These are phyloP conservation scores for Fusarium piperis DNA, from an alignment of 2,329 filamentous ascomycete species.

Conservation along the genomic window DNA sequence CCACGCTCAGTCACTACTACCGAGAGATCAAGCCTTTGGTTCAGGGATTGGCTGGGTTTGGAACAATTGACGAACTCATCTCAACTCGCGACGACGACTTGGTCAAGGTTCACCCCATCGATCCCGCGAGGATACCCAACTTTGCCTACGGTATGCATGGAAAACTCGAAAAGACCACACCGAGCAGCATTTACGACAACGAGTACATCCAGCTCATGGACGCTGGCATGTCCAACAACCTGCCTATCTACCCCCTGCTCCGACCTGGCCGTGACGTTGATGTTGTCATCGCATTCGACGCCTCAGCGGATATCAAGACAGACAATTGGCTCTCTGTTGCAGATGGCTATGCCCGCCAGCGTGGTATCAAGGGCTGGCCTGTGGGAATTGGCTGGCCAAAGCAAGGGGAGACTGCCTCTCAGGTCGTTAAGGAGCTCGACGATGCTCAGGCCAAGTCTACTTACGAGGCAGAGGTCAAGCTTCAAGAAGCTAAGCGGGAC, in stretches of 20 bases:
- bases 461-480: conserved; percentile 69
- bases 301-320: conserved; percentile 89
- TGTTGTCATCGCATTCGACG: conserved; percentile 91
- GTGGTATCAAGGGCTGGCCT: conserved; percentile 94
- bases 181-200: conserved; percentile 75
- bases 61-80: conserved; percentile 82
- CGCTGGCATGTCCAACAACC: conserved; percentile 97
- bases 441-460: conserved; percentile 69
- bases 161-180: conserved; percentile 78
- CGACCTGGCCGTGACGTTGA: conserved; percentile 90
- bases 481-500: conserved; percentile 67
- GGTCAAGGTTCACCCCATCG: conserved; percentile 92
- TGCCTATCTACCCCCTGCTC: conserved; percentile 94
- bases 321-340: conserved; percentile 97
- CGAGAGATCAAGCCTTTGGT: conserved; percentile 89
- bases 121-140: conserved; percentile 91
- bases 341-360: conserved; percentile 90
- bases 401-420: conserved; percentile 63
- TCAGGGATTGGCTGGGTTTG: conserved; percentile 77
- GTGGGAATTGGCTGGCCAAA: conserved; percentile 94
- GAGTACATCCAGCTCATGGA: conserved; percentile 90
- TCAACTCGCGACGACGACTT: conserved; percentile 84
- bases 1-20: conserved; percentile 95
- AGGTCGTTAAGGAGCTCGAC: conserved; percentile 72
- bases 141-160: conserved; percentile 84